These are phyloP conservation scores for Yamadazyma trypodendri DNA, from an alignment of 1,139 yeast genomes.

Conservation along the genomic window DNA sequence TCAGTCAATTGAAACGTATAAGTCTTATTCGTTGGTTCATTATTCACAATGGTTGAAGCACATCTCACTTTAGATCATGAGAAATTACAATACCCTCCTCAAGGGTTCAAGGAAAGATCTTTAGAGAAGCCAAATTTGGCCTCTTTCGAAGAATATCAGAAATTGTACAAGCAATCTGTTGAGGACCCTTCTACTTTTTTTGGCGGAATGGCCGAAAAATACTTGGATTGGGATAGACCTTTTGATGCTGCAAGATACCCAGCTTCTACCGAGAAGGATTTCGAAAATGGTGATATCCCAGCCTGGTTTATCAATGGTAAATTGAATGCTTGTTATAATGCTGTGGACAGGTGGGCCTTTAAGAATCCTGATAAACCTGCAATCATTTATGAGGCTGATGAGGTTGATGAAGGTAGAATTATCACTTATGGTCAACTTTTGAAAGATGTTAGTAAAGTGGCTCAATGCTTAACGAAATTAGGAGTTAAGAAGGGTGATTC, in stretches of 20 bases:
- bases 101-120: slow-evolving; percentile 55
- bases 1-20: not conserved
- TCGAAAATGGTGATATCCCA: slow-evolving; percentile 63
- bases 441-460: slow-evolving; percentile 66
- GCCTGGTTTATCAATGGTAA: slow-evolving; percentile 81
- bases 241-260: slow-evolving; percentile 63
- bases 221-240: slow-evolving; percentile 62
- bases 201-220: slow-evolving; percentile 57
- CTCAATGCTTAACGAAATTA: slow-evolving; percentile 61
- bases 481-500: slow-evolving; percentile 91
- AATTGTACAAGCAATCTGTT: slow-evolving; percentile 64
- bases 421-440: slow-evolving; percentile 72
- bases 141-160: slow-evolving; percentile 55
- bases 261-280: slow-evolving; percentile 46
- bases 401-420: slow-evolving; percentile 59
- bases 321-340: slow-evolving; percentile 73
- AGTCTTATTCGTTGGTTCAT: not conserved
- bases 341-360: slow-evolving; percentile 79
- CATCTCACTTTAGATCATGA: slow-evolving; percentile 46
- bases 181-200: slow-evolving; percentile 65
- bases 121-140: slow-evolving; percentile 47
- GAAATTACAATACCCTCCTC: slow-evolving; percentile 48
- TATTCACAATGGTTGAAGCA: slow-evolving; percentile 16
- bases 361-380: slow-evolving; percentile 71
- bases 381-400: slow-evolving; percentile 80